These are phyloP conservation scores for Saccharomycopsis sp. DNA, from an alignment of 805 yeast species.

Conservation along the genomic window DNA sequence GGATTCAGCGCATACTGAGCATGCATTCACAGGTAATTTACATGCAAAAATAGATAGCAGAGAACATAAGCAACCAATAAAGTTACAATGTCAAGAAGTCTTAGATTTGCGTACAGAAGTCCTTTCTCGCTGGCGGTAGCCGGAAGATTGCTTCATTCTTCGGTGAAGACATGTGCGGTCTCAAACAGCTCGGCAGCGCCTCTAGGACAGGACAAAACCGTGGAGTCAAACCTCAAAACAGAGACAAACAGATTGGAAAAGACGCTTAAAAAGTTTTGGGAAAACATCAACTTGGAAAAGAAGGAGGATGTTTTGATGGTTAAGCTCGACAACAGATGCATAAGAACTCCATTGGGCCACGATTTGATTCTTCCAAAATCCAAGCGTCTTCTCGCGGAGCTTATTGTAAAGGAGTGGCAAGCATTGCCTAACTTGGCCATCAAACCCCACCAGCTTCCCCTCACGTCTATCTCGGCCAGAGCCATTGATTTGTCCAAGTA, in stretches of 20 bases:
- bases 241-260: slow-evolving; percentile 67
- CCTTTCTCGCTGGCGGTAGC: neutral
- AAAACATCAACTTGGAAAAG: slow-evolving; percentile 44
- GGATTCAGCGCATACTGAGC: neutral
- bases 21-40: neutral
- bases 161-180: neutral
- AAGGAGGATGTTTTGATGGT: slow-evolving; percentile 39
- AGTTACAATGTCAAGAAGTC: neutral
- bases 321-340: slow-evolving; percentile 65
- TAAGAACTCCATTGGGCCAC: slow-evolving; percentile 81
- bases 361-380: slow-evolving; percentile 54
- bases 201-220: slow-evolving; percentile 26
- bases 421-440: slow-evolving; percentile 58
- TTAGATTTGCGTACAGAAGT: neutral
- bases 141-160: neutral
- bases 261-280: slow-evolving; percentile 76
- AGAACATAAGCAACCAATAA: neutral
- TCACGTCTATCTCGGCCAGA: slow-evolving; percentile 82
- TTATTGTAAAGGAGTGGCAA: slow-evolving; percentile 86
- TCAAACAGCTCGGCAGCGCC: neutral
- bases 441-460: slow-evolving; percentile 73
- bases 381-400: slow-evolving; percentile 58
- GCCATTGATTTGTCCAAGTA: slow-evolving; percentile 62
- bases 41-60: neutral
- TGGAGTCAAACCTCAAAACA: slow-evolving; percentile 46